Percentiles rank a stretch among this genome's conserved stretches.
Conservation (phyloP, 495 filamentous ascomycete species). For the Penicillium cataractarum region DNA sequence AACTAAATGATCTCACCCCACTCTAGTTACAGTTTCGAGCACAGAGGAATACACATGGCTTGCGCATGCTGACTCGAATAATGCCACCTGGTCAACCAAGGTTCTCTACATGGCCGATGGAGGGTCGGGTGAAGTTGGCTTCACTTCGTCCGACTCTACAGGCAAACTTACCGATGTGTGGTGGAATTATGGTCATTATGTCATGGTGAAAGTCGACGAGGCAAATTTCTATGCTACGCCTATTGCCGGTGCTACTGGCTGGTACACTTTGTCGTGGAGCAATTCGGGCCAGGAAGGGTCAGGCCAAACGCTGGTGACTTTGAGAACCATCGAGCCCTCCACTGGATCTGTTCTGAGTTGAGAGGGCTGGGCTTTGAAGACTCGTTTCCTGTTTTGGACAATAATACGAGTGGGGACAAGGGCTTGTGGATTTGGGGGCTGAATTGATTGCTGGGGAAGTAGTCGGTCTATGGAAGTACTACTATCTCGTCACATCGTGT, state of each 20-base stretch:
- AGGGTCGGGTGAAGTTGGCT: constrained; percentile 10
- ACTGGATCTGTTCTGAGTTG: constrained; percentile 18
- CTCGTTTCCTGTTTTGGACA: background rate
- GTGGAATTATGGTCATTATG: constrained; percentile 23
- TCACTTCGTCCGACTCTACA: background rate
- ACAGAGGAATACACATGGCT: constrained; percentile 16
- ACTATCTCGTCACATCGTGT: too few relatives aligned
- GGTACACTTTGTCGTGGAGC: constrained; percentile 22
- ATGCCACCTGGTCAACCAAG: constrained; percentile 7
- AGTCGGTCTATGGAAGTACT: background rate
- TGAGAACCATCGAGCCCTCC: constrained; percentile 22
- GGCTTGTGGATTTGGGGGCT: background rate
- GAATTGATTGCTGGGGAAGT: background rate
- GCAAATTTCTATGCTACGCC: constrained; percentile 22
- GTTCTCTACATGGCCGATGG: constrained; percentile 12
- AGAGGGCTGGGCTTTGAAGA: background rate
- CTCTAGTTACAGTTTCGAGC: constrained; percentile 3
- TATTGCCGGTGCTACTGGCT: constrained; percentile 7
- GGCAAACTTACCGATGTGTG: constrained; percentile 19
- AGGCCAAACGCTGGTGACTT: constrained; percentile 12
- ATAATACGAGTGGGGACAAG: background rate
- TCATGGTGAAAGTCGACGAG: constrained; percentile 15
- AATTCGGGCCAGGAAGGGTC: constrained; percentile 10
- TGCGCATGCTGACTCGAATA: constrained; percentile 10
- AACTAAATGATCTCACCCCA: background rate